Base-by-base conservation (phyloP, 306 rosid species). In the Benincasa hispida region DNA sequence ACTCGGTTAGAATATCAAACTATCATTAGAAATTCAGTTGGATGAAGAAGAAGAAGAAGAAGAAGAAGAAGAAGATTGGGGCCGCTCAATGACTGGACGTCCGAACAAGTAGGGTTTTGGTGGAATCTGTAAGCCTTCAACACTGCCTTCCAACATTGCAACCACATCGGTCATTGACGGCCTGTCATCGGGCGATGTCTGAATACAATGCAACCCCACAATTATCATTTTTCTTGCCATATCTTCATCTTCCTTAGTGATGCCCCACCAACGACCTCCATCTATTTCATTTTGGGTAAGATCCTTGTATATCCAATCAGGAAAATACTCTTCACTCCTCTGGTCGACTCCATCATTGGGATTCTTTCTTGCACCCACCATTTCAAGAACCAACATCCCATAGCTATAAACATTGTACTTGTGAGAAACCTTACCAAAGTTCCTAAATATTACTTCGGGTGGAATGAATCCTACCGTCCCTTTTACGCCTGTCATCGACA, bases 361-460 rank as follows among this genome's bases (percentile, higher is more conserved):
- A 74, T 34, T 54, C 77, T 74, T 74, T 34, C 77, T 74, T 54
- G 34, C 59, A 4, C 77, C 77, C 19, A 32, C 63, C 77, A 74
- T 74, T 6, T 74, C 77, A 30, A 74, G 39, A 53, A 74, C 19
- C 48, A 74, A 54, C 77, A 74, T 74, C 11, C 77, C 77, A 12
- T 48, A 74, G 65, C 77, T 74, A 30, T 74, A 74, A 5, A 74
- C 77, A 53, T 74, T 65, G 5, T 65, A 53, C 47, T 74, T 74
- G 18, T 53, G 62, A 0, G 77, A 74, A n/a, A 74, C 62, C 5
- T 39, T 54, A 3, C 77, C 77, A 10, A 74, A 6, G 30, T n/a
- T 74, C 13, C 59, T 74, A 8, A 48, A 54, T 30, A 51, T 27
- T 54, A 74, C 45, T 34, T 74, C 77, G 0, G 65, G 77, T 0